Conservation (phyloP, 2,329 filamentous ascomycete genomes). For the Hypomyces perniciosus region DNA sequence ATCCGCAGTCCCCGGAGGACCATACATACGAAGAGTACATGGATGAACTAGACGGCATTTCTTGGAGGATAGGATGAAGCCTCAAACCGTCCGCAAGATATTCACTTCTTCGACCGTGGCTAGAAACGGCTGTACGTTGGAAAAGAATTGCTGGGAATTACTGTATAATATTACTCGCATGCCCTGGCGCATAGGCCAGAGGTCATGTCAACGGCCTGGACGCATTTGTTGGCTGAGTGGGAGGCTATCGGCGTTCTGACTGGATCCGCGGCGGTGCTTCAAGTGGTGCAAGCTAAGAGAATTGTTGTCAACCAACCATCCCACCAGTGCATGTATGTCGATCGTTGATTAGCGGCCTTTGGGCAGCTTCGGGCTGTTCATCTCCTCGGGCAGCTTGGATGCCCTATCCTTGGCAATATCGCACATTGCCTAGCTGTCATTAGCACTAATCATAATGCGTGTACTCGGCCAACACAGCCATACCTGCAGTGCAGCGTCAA, state of each 20-base stretch:
- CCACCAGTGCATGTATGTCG: slow-evolving; percentile 4
- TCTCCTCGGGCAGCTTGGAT: slow-evolving; percentile 44
- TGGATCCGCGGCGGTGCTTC: not conserved
- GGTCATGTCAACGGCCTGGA: too few relatives aligned
- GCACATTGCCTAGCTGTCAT: slow-evolving; percentile 67
- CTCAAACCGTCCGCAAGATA: not conserved
- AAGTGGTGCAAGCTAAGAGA: slow-evolving; percentile 5
- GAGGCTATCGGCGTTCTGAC: slow-evolving; percentile 12
- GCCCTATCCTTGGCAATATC: slow-evolving; percentile 81
- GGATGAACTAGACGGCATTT: slow-evolving; percentile 51
- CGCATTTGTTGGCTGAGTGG: slow-evolving; percentile 2
- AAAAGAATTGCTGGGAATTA: not conserved
- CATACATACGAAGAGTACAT: slow-evolving; percentile 49
- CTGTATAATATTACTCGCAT: slow-evolving; percentile 9
- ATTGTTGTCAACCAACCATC: slow-evolving; percentile 6
- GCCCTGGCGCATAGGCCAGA: not conserved
- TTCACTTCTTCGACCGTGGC: slow-evolving; percentile 3
- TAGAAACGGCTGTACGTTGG: too few relatives aligned
- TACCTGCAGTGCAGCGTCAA: slow-evolving; percentile 69
- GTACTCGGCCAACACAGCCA: slow-evolving; percentile 18
- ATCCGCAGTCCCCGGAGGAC: slow-evolving; percentile 26
- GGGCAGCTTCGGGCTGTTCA: slow-evolving; percentile 6
- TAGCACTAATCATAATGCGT: not conserved
- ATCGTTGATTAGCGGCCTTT: slow-evolving; percentile 6
- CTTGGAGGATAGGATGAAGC: slow-evolving; percentile 28